A percentile compares a stretch with the other conserved stretches of the same genome.
Conservation (phyloP, 2,329 filamentous ascomycete genomes). For the Pestalotiopsis sp. region DNA sequence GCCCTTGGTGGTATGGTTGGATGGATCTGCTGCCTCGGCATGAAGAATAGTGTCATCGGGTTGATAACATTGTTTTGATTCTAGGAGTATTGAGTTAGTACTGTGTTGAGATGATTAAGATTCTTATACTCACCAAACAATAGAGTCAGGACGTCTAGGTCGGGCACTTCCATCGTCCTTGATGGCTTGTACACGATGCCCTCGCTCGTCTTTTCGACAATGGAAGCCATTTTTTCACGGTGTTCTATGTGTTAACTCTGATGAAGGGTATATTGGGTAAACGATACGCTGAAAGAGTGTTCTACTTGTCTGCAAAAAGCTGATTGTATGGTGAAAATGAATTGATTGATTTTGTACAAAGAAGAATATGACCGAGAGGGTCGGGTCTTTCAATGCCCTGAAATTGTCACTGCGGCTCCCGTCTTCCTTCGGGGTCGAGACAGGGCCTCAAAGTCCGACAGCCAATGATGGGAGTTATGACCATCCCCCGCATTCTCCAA, state of each 20-base stretch:
- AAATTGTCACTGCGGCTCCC: background rate
- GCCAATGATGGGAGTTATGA: background rate
- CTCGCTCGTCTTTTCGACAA: slow-evolving; percentile 27
- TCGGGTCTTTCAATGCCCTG: background rate
- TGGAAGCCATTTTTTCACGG: slow-evolving; percentile 27
- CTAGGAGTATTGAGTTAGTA: slow-evolving; percentile 26
- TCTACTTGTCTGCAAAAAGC: background rate
- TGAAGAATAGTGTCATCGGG: slow-evolving; percentile 56
- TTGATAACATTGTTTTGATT: slow-evolving; percentile 34
- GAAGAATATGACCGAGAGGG: background rate
- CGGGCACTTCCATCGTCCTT: slow-evolving; percentile 35
- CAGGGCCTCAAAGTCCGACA: background rate
- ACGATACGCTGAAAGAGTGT: background rate
- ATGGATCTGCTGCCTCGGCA: slow-evolving; percentile 57
- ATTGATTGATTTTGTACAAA: background rate
- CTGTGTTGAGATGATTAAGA: too few relatives aligned
- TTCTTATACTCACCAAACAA: slow-evolving; percentile 40
- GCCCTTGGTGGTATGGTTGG: slow-evolving; percentile 55
- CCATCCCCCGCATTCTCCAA: slow-evolving; percentile 11
- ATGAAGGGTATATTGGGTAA: background rate
- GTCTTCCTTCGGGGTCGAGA: background rate
- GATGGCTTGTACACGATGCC: slow-evolving; percentile 41
- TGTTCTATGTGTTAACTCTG: background rate
- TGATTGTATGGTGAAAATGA: background rate
- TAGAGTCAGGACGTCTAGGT: slow-evolving; percentile 44